Evolutionary conservation across 441 rosid species (phyloP), one percentile per base, ranked within the genome.

Genomic region (Pelargonium myrrhifolium): DNA sequence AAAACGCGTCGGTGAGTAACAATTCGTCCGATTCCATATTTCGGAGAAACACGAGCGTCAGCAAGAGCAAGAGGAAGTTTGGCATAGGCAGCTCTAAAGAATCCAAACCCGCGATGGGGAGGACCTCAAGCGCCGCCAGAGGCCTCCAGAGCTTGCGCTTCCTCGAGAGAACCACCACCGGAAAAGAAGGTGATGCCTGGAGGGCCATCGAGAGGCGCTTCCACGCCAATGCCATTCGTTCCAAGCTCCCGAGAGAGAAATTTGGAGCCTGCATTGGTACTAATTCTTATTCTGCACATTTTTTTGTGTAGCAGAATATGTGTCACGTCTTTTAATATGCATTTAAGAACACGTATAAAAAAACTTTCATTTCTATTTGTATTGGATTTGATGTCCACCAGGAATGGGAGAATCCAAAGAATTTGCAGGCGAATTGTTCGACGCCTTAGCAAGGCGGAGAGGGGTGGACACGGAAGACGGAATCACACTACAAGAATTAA

Each of bases 351-450:
- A n/a, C n/a, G n/a, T n/a, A n/a, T n/a, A n/a, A 3, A 6, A 9
- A 35, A 31, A 35, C 0, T 35, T 35, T 7, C 0, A 35, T 6
- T 35, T 53, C 3, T 6, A n/a, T 8, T 2, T 15, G 58, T 53
- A n/a, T 15, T 6, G 17, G 21, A 7, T 53, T 53, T 15, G 11
- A 8, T 10, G 2, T 10, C 4, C 4, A 15, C 28, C 62, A 93
- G 99, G 99, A 40, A 82, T 93, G 92, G 93, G 83, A 65, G 99
- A 93, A 21, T 86, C 97, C 0, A 80, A 75, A 79, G 97, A 93
- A 70, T 93, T 93, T 72, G 87, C 99, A 0, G 80, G 68, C 66
- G 96, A 87, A 76, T 76, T 91, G 28, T 89, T 81, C 18, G 87
- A 88, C 20, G 89, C 93, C 8, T 77, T 93, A 65, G 89, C 96